These are phyloP conservation scores for Myochromella boudieri DNA, from an alignment of 768 basidiomycete genomes.

Conservation along the genomic window DNA sequence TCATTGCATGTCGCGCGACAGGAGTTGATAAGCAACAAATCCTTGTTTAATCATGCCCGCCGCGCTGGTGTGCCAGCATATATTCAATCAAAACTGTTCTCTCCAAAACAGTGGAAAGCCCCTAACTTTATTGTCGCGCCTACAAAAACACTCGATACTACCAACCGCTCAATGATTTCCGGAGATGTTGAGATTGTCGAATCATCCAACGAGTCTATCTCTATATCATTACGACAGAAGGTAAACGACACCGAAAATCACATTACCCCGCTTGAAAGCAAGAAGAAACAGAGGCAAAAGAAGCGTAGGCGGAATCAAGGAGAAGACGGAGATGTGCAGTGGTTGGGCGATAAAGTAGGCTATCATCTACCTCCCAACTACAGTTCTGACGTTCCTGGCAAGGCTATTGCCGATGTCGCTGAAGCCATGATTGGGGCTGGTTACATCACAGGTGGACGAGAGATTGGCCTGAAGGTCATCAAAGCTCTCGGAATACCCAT, in stretches of 20 bases:
- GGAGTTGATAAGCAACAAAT: slow-evolving; percentile 72
- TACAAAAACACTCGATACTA: neutral
- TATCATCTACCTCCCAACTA: neutral
- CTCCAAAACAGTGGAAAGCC: slow-evolving; percentile 66
- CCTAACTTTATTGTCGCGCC: slow-evolving; percentile 32
- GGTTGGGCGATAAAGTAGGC: slow-evolving; percentile 77
- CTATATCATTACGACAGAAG: no score
- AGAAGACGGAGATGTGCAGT: slow-evolving; percentile 38
- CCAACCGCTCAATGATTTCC: no score
- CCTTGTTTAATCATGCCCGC: slow-evolving; percentile 55
- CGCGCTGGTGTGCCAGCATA: slow-evolving; percentile 65
- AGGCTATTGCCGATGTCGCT: slow-evolving; percentile 83
- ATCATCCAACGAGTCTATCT: neutral
- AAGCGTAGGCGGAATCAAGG: slow-evolving; percentile 34
- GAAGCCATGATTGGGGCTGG: slow-evolving; percentile 87
- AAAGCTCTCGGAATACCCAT: slow-evolving; percentile 68
- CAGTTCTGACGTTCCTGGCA: slow-evolving; percentile 3
- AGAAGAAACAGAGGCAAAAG: slow-evolving; percentile 17
- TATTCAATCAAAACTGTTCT: slow-evolving; percentile 72
- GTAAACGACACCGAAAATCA: neutral
- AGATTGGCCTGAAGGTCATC: slow-evolving; percentile 60
- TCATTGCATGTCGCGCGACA: slow-evolving; percentile 66
- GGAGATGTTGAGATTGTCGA: neutral
- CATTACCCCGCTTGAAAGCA: neutral
- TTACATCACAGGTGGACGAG: slow-evolving; percentile 70